phyloP scores from a whole-genome alignment of 2,329 filamentous ascomycete genomes.

The Aciculosporium take region DNA sequence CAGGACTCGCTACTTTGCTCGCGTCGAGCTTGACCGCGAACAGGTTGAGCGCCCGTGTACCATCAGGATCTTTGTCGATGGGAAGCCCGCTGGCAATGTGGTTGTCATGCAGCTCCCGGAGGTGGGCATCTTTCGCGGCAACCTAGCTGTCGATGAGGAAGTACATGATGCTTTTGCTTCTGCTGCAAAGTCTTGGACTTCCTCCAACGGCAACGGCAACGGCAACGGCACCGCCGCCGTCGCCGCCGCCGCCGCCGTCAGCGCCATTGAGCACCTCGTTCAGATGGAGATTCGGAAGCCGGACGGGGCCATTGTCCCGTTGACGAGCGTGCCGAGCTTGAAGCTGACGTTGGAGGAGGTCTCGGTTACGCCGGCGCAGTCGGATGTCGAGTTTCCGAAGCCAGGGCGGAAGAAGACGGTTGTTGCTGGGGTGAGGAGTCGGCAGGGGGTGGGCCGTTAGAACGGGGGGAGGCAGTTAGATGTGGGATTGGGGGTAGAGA shows the following conservation, averaged over 20 bases:
- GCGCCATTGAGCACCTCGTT: constrained; percentile 1
- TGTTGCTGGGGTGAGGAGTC: not conserved
- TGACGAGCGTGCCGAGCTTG: constrained; percentile 20
- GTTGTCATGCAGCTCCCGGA: constrained; percentile 23
- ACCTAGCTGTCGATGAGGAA: constrained; percentile 31
- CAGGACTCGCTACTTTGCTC: constrained; percentile 21
- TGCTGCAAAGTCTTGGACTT: too few species aligned
- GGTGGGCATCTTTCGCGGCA: constrained; percentile 18
- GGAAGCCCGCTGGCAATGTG: constrained; percentile 18
- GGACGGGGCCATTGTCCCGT: constrained; percentile 18
- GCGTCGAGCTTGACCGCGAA: constrained; percentile 19
- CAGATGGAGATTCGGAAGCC: constrained; percentile 11
- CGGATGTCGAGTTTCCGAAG: constrained; percentile 16
- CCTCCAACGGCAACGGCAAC: constrained; percentile 2
- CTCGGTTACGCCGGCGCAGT: constrained; percentile 13
- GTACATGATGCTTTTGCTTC: not conserved
- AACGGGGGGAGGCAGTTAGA: not conserved
- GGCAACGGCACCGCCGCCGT: not conserved
- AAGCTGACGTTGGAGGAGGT: constrained; percentile 22
- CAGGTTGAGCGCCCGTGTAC: constrained; percentile 22
- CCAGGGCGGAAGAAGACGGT: constrained; percentile 9
- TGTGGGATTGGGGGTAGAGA: too few species aligned
- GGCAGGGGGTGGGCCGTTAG: not conserved
- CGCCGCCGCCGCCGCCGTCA: too few species aligned
- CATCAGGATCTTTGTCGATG: constrained; percentile 20